Evolutionary conservation across 2,329 filamentous ascomycete genomes (phyloP).

Genomic region (Hymenoscyphus scutula): DNA sequence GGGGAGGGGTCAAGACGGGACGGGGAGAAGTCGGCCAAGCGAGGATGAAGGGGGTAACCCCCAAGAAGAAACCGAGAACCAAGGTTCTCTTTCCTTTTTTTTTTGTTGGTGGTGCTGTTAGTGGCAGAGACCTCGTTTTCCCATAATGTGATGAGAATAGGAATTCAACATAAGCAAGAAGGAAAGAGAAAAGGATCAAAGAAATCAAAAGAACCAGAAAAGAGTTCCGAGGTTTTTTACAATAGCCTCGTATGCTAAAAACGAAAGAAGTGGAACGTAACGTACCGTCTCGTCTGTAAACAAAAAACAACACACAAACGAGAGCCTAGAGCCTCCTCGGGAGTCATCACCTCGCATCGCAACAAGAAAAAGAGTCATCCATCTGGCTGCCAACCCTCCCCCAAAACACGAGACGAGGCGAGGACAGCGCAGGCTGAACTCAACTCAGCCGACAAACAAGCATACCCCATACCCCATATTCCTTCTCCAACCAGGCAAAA

Average conservation of each 20-base stretch:
- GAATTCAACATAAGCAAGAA: too few species aligned
- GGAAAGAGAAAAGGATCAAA: neutral
- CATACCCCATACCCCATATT: constrained; percentile 1
- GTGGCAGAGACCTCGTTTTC: neutral
- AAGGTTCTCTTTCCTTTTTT: neutral
- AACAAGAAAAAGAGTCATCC: too few species aligned
- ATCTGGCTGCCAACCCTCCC: too few species aligned
- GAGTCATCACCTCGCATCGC: neutral
- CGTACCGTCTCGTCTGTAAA: neutral
- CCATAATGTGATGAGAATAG: too few species aligned
- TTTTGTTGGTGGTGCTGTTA: neutral
- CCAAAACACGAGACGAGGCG: constrained; percentile 3
- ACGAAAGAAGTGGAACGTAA: too few species aligned
- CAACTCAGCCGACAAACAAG: neutral
- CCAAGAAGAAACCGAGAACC: too few species aligned
- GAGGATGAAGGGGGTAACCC: neutral
- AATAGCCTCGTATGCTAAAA: too few species aligned
- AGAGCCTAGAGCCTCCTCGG: neutral
- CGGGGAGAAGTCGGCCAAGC: too few species aligned
- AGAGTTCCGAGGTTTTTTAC: neutral
- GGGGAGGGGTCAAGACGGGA: too few species aligned
- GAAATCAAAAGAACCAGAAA: neutral
- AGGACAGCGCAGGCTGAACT: neutral
- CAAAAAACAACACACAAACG: neutral
- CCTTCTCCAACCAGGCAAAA: too few species aligned